Conservation (phyloP, 1,139 yeast genomes). For the Blastobotrys serpentis region DNA sequence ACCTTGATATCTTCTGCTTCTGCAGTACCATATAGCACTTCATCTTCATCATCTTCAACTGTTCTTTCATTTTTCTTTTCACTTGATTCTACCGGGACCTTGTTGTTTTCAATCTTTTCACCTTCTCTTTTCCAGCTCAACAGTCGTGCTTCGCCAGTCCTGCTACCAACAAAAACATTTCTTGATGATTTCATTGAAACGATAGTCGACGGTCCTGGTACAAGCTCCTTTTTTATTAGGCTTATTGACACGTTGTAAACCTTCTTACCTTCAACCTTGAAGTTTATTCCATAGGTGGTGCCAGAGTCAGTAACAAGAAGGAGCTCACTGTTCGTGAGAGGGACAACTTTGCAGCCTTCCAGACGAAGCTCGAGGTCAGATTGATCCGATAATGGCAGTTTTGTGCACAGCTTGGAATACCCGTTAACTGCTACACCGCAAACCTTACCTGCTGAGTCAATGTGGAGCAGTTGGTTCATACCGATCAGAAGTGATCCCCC, state of each 20-base stretch:
- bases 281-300: constrained; percentile 49
- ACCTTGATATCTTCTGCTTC: constrained; percentile 32
- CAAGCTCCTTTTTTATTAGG: constrained; percentile 20
- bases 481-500: constrained; percentile 76
- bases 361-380: constrained; percentile 52
- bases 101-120: constrained; percentile 18
- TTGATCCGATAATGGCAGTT: constrained; percentile 53
- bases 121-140: constrained; percentile 38
- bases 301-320: constrained; percentile 56
- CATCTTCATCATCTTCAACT: constrained; percentile 40
- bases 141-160: constrained; percentile 46
- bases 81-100: constrained; percentile 7
- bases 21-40: constrained; percentile 43
- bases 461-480: constrained; percentile 71
- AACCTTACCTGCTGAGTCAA: constrained; percentile 77
- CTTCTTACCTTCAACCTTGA: constrained; percentile 49
- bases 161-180: constrained; percentile 46
- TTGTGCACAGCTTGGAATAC: constrained; percentile 51
- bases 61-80: constrained; percentile 29
- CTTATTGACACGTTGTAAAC: constrained; percentile 35
- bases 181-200: constrained; percentile 23
- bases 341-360: constrained; percentile 56
- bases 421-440: constrained; percentile 67
- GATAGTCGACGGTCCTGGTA: constrained; percentile 28
- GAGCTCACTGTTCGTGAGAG: constrained; percentile 49